Evolutionary conservation across 2,329 filamentous ascomycete species (phyloP).

Genomic region (Calonectria fujianensis): DNA sequence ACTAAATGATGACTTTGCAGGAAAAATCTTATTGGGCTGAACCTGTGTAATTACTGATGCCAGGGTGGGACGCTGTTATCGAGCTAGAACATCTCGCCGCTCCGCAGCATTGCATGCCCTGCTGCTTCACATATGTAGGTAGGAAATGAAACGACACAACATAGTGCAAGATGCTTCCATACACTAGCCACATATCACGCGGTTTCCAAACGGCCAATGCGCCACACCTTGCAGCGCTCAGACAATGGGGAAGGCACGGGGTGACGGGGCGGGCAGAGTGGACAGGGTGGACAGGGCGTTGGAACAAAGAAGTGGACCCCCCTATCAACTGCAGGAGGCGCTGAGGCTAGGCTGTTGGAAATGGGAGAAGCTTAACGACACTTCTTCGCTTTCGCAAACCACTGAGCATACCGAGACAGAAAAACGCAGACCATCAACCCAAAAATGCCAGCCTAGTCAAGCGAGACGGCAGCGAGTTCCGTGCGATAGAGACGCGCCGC

Average conservation of each 20-base stretch:
- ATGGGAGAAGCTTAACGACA: slow-evolving; percentile 29
- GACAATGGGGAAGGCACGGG: slow-evolving; percentile 34
- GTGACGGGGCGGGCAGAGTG: slow-evolving; percentile 20
- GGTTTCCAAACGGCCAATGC: slow-evolving; percentile 39
- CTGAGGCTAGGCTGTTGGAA: slow-evolving; percentile 19
- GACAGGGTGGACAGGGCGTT: slow-evolving; percentile 25
- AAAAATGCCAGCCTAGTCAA: not conserved
- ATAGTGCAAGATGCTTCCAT: slow-evolving; percentile 15
- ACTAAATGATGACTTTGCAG: slow-evolving; percentile 28
- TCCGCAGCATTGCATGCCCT: slow-evolving; percentile 8
- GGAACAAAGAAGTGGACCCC: slow-evolving; percentile 37
- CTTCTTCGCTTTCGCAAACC: slow-evolving; percentile 22
- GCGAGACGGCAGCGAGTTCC: slow-evolving; percentile 1
- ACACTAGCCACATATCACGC: slow-evolving; percentile 28
- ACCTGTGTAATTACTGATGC: not conserved
- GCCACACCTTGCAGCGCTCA: slow-evolving; percentile 37
- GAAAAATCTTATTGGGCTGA: slow-evolving; percentile 11
- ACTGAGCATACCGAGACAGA: not conserved
- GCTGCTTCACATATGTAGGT: slow-evolving; percentile 23
- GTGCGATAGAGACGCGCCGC: slow-evolving; percentile 11
- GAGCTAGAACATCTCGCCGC: slow-evolving; percentile 10
- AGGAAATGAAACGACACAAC: slow-evolving; percentile 19
- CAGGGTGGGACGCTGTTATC: not conserved
- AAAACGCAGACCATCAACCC: not conserved
- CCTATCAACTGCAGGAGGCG: slow-evolving; percentile 24